Percentiles rank a stretch among this genome's conserved stretches.
Conservation (phyloP, 2,329 filamentous ascomycete genomes). For the Penicillium sp. region DNA sequence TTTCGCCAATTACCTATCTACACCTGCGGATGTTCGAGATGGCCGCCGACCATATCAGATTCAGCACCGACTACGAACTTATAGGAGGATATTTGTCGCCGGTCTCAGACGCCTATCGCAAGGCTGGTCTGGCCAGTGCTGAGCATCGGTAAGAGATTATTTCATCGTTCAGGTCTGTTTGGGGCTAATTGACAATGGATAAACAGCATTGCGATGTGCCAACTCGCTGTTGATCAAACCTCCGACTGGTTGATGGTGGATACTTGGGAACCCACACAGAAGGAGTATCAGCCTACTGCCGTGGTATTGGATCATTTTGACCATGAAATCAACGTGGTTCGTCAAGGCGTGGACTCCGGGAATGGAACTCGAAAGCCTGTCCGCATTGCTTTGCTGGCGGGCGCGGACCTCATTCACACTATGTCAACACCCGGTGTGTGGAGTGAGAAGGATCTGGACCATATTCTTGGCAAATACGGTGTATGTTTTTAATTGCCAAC, state of each 20-base stretch:
- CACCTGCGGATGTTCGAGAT: slow-evolving; percentile 87
- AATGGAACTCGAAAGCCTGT: slow-evolving; percentile 64
- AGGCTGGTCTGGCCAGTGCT: slow-evolving; percentile 70
- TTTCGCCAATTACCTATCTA: slow-evolving; percentile 56
- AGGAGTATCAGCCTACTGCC: slow-evolving; percentile 82
- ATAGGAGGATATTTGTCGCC: slow-evolving; percentile 80
- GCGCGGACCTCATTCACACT: slow-evolving; percentile 70
- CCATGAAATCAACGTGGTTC: slow-evolving; percentile 76
- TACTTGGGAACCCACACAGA: slow-evolving; percentile 81
- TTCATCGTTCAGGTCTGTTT: background rate
- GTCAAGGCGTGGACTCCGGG: slow-evolving; percentile 66
- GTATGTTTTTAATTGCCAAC: slow-evolving; percentile 27
- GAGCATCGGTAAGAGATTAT: slow-evolving; percentile 55
- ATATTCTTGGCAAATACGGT: slow-evolving; percentile 79
- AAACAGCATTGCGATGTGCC: slow-evolving; percentile 73
- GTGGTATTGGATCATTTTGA: slow-evolving; percentile 88
- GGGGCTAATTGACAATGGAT: background rate
- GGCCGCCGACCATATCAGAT: slow-evolving; percentile 73
- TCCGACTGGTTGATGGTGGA: slow-evolving; percentile 82
- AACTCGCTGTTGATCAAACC: slow-evolving; percentile 68
- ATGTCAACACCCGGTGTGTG: slow-evolving; percentile 72
- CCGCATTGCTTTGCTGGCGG: slow-evolving; percentile 76
- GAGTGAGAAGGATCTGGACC: slow-evolving; percentile 78
- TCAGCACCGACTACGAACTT: slow-evolving; percentile 75
- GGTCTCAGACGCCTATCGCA: slow-evolving; percentile 74